Conservation (phyloP, 2,329 filamentous ascomycete species). For the Pseudopithomyces maydicus region DNA sequence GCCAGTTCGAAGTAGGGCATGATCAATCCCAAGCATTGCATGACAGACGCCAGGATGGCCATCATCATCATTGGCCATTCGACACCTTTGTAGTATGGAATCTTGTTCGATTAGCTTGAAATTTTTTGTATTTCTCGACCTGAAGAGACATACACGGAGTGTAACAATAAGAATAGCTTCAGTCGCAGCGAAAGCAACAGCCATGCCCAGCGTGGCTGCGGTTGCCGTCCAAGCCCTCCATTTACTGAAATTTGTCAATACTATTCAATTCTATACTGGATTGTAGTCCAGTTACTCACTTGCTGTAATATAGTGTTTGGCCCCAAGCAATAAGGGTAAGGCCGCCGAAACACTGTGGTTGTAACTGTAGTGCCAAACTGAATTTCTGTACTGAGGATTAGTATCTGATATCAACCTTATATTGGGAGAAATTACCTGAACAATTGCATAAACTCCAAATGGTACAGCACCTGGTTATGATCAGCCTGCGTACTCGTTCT, state of each 20-base stretch:
- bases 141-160: constrained; percentile 49
- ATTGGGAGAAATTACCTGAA: constrained; percentile 46
- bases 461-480: constrained; percentile 47
- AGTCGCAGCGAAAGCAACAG: constrained; percentile 56
- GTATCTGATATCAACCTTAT: neutral
- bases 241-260: constrained; percentile 39
- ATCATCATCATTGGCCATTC: constrained; percentile 61
- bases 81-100: constrained; percentile 60
- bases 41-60: constrained; percentile 62
- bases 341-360: constrained; percentile 59
- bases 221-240: constrained; percentile 56
- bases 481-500: constrained; percentile 9
- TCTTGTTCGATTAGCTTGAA: constrained; percentile 42
- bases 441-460: constrained; percentile 58
- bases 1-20: constrained; percentile 67
- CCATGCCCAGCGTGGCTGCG: constrained; percentile 47
- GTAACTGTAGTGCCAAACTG: constrained; percentile 60
- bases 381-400: constrained; percentile 50
- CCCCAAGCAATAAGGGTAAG: constrained; percentile 58
- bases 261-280: neutral
- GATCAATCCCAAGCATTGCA: constrained; percentile 62
- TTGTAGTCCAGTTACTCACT: constrained; percentile 38
- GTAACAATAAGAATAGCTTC: constrained; percentile 64
- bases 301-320: constrained; percentile 58
- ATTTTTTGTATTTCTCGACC: neutral